These are phyloP conservation scores for Amanita jacksonii DNA, from an alignment of 768 basidiomycete genomes.

Conservation along the genomic window DNA sequence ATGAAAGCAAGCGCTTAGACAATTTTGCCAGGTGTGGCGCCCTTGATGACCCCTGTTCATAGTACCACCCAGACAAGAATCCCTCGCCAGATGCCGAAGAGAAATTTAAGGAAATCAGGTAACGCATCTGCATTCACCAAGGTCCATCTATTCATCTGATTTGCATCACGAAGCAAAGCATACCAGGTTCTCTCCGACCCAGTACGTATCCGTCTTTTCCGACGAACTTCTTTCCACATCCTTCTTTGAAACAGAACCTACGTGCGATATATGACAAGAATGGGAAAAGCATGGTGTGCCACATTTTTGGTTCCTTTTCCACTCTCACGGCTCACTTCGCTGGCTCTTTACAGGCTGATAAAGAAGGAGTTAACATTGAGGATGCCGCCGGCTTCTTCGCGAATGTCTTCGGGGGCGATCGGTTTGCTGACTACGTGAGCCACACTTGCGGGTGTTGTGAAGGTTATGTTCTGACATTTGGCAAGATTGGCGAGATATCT, in stretches of 20 bases:
- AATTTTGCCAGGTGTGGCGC: background rate
- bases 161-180: no score
- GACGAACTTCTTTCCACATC: background rate
- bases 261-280: constrained; percentile 92
- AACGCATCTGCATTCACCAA: no score
- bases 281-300: constrained; percentile 75
- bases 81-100: constrained; percentile 86
- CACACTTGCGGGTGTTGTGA: background rate
- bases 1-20: constrained; percentile 61
- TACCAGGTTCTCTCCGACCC: constrained; percentile 87
- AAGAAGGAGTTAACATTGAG: constrained; percentile 72
- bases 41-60: constrained; percentile 5
- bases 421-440: constrained; percentile 82
- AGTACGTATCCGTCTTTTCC: constrained; percentile 34
- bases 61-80: constrained; percentile 98
- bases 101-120: constrained; percentile 97
- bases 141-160: no score
- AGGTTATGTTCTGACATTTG: background rate
- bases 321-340: background rate
- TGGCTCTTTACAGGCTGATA: constrained; percentile 43
- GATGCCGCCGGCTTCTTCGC: constrained; percentile 95
- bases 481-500: constrained; percentile 91
- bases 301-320: background rate
- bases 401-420: constrained; percentile 91
- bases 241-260: constrained; percentile 43